These are phyloP conservation scores for Neofusicoccum kwambonambiense DNA, from an alignment of 2,329 filamentous ascomycete species.

Conservation along the genomic window DNA sequence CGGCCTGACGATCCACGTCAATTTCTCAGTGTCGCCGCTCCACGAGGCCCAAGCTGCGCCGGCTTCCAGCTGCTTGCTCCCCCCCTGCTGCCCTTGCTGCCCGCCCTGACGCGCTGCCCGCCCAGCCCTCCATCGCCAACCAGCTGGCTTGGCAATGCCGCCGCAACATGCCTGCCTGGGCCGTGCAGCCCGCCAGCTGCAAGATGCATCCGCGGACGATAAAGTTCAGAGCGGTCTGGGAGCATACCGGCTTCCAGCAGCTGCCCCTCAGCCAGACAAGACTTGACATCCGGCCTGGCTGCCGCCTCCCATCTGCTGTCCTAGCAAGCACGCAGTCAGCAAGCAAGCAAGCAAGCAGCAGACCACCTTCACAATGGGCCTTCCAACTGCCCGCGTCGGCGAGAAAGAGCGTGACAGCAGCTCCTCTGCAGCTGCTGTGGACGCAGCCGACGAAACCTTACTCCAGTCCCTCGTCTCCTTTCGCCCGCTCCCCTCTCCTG, in stretches of 20 bases:
- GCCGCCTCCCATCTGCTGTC: not conserved
- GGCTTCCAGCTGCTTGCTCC: not conserved
- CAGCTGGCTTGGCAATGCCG: slow-evolving; percentile 2
- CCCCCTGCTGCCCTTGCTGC: not conserved
- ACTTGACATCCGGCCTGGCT: not conserved
- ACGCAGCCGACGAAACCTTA: not conserved
- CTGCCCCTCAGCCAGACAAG: not conserved
- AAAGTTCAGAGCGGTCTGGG: slow-evolving; percentile 4
- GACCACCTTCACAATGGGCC: slow-evolving; percentile 1
- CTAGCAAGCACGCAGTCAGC: not conserved
- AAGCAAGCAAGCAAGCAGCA: not conserved
- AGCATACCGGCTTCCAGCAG: not conserved
- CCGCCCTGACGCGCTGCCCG: not conserved
- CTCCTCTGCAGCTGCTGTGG: not conserved
- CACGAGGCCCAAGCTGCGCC: slow-evolving; percentile 1
- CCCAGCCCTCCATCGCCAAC: not conserved
- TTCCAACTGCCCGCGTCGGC: not conserved
- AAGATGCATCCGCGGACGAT: not conserved
- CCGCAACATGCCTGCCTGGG: slow-evolving; percentile 7
- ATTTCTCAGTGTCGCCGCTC: not conserved
- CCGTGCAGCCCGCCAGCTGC: slow-evolving; percentile 12
- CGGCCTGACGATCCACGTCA: slow-evolving; percentile 9
- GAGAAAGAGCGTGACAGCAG: not conserved
- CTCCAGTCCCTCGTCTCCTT: slow-evolving; percentile 12
- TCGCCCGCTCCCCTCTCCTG: slow-evolving; percentile 17